phyloP scores from a whole-genome alignment of 208 protist species.

The Leptomonas pyrrhocoris region DNA sequence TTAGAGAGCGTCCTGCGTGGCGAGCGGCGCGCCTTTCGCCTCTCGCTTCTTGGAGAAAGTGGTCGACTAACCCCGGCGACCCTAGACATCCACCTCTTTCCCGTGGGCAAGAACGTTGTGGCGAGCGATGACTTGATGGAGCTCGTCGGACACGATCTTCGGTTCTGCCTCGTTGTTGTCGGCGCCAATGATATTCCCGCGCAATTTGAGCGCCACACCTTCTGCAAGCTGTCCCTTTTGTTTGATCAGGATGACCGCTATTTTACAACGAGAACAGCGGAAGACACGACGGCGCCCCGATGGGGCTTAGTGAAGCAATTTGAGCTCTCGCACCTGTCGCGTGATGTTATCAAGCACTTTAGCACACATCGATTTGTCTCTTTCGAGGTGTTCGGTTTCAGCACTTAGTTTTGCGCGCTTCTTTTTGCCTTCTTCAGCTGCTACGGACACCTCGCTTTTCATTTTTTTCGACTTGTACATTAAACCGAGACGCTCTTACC shows the following conservation, averaged over 20 bases:
- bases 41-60: conserved; percentile 50
- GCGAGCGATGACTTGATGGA: conserved; percentile 35
- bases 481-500: background rate
- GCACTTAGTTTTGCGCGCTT: conserved; percentile 28
- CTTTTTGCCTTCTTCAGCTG: conserved; percentile 2
- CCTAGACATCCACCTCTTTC: conserved; percentile 69
- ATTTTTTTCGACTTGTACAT: background rate
- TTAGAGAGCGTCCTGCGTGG: conserved; percentile 55
- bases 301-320: conserved; percentile 78
- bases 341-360: conserved; percentile 57
- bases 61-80: conserved; percentile 42
- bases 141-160: conserved; percentile 46
- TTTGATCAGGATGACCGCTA: conserved; percentile 61
- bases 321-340: conserved; percentile 53
- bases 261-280: conserved; percentile 58
- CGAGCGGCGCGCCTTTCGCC: conserved; percentile 36
- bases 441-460: background rate
- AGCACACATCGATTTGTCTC: conserved; percentile 56
- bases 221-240: conserved; percentile 68
- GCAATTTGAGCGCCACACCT: conserved; percentile 40
- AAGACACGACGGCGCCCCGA: conserved; percentile 43
- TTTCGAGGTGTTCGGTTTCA: conserved; percentile 84
- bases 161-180: conserved; percentile 74
- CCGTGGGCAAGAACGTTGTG: conserved; percentile 25
- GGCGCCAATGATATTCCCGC: conserved; percentile 61